phyloP scores from a whole-genome alignment of 768 basidiomycete genomes.

The Sarcodon aspratus region DNA sequence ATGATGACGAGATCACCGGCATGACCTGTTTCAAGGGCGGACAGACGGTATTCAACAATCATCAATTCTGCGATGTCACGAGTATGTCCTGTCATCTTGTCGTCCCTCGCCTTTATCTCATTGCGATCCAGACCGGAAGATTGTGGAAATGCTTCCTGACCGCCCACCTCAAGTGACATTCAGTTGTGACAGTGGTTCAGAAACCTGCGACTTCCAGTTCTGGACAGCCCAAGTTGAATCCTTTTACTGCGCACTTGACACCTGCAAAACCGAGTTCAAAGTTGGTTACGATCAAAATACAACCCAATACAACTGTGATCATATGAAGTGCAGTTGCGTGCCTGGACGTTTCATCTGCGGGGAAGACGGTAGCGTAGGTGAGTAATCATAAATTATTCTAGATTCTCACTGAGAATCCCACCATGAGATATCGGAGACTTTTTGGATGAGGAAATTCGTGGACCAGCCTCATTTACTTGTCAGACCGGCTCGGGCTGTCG shows the following conservation, averaged over 20 bases:
- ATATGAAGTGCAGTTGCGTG: conserved; percentile 86
- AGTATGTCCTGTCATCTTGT: conserved; percentile 41
- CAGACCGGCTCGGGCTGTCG: conserved; percentile 58
- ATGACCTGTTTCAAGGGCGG: conserved; percentile 96
- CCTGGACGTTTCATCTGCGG: conserved; percentile 92
- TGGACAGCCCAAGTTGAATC: conserved; percentile 94
- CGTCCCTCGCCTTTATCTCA: neutral
- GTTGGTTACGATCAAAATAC: conserved; percentile 54
- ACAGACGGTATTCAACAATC: conserved; percentile 86
- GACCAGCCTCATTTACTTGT: conserved; percentile 84
- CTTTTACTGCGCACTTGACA: conserved; percentile 83
- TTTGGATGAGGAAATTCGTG: conserved; percentile 77
- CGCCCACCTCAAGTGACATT: conserved; percentile 96
- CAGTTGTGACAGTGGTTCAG: conserved; percentile 57
- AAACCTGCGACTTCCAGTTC: conserved; percentile 90
- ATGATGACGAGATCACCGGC: conserved; percentile 25
- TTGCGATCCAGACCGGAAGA: conserved; percentile 69
- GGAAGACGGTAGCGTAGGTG: conserved; percentile 87
- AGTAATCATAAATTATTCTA: conserved; percentile 17
- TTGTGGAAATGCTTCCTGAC: conserved; percentile 84
- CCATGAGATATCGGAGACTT: conserved; percentile 85
- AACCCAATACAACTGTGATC: conserved; percentile 72
- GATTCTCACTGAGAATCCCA: neutral
- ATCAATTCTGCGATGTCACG: conserved; percentile 98
- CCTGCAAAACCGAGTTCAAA: conserved; percentile 42